A percentile compares a stretch with the other conserved stretches of the same genome.
Evolutionary conservation across 257 asterid species (phyloP).

Genomic region (Perilla frutescens): DNA sequence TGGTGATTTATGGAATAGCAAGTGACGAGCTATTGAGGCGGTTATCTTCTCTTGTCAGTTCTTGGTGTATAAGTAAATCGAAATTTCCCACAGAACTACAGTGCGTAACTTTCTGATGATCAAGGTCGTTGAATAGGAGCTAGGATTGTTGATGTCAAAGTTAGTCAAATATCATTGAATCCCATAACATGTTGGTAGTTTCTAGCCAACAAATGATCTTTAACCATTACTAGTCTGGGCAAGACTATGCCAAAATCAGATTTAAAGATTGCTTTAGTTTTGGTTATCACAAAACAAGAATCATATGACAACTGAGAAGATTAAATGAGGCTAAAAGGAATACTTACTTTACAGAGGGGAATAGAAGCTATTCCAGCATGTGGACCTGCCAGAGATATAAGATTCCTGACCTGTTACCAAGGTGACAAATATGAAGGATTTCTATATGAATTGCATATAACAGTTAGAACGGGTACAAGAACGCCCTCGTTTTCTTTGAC

Average conservation of each 20-base stretch:
- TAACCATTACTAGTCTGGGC: background rate
- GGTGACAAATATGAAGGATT: conserved; percentile 4
- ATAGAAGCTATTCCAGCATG: conserved; percentile 93
- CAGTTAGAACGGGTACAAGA: background rate
- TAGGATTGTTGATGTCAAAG: background rate
- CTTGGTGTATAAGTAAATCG: background rate
- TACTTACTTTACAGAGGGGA: conserved; percentile 86
- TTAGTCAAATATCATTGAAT: background rate
- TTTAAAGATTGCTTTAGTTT: background rate
- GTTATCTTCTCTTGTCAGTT: background rate
- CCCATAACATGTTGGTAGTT: background rate
- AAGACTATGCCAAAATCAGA: background rate
- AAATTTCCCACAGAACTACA: background rate
- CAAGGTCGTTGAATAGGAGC: background rate
- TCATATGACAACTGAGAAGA: background rate
- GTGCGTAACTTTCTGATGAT: background rate
- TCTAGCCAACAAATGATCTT: background rate
- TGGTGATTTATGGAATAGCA: background rate
- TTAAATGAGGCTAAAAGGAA: background rate
- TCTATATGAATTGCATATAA: background rate
- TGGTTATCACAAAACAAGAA: background rate
- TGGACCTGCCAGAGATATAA: conserved; percentile 92
- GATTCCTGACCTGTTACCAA: conserved; percentile 73
- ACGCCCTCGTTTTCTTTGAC: too few relatives aligned
- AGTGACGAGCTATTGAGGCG: background rate